These are phyloP conservation scores for Crepidotus variabilis DNA, from an alignment of 768 basidiomycete species.

Conservation along the genomic window DNA sequence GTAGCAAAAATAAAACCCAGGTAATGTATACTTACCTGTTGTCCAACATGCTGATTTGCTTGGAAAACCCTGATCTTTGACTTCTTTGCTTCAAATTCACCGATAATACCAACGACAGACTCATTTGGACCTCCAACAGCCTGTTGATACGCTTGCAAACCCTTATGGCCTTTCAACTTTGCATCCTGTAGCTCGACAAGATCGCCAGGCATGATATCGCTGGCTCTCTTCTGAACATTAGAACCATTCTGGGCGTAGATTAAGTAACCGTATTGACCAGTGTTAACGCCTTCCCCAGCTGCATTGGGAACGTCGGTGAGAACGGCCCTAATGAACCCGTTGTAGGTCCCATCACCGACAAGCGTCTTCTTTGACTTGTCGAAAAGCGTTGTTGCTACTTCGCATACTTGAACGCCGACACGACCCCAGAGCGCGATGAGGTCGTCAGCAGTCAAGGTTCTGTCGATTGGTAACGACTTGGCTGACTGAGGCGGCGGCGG, in stretches of 20 bases:
- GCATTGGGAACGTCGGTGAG: conserved; percentile 66
- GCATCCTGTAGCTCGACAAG: conserved; percentile 73
- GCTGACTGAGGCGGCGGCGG: conserved; percentile 11
- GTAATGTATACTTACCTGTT: conserved; percentile 51
- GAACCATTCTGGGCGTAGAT: conserved; percentile 69
- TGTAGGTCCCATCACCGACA: conserved; percentile 82
- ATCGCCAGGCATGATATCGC: conserved; percentile 87
- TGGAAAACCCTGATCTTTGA: conserved; percentile 81
- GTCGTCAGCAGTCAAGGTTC: conserved; percentile 51
- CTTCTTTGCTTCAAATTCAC: conserved; percentile 85
- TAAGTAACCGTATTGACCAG: conserved; percentile 63
- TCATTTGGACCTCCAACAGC: conserved; percentile 43
- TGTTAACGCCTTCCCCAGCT: conserved; percentile 27
- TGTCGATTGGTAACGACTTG: conserved; percentile 21
- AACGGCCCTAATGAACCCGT: conserved; percentile 71
- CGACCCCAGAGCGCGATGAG: conserved; percentile 67
- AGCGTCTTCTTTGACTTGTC: conserved; percentile 76
- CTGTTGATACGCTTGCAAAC: conserved; percentile 69
- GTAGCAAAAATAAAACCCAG: background rate
- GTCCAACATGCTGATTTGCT: conserved; percentile 83
- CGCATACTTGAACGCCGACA: conserved; percentile 71
- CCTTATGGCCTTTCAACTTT: conserved; percentile 75
- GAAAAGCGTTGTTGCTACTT: conserved; percentile 61
- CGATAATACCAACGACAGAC: conserved; percentile 69
- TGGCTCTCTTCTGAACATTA: conserved; percentile 66